Evolutionary conservation across 176 grass and related monocot genomes (phyloP).

Genomic region (Paspalum notatum): DNA sequence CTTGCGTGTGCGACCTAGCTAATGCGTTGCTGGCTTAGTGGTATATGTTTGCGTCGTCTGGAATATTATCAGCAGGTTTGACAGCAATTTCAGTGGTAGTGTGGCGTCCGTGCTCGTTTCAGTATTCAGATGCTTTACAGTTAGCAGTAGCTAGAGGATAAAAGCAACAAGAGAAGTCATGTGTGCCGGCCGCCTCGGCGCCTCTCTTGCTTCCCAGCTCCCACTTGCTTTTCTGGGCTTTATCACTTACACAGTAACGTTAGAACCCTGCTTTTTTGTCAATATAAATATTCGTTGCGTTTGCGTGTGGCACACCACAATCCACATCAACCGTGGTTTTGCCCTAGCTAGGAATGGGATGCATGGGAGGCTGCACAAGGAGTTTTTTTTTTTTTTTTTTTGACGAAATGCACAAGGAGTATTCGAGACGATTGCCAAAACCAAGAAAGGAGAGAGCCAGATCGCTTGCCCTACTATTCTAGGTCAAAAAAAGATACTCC

Average conservation of each 20-base stretch:
- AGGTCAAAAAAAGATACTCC: background rate
- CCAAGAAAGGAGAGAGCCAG: slow-evolving; percentile 20
- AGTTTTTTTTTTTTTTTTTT: too few species aligned
- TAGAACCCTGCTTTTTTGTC: background rate
- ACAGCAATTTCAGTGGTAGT: background rate
- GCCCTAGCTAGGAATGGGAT: too few species aligned
- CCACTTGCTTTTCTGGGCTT: slow-evolving; percentile 3
- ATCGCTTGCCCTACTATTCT: background rate
- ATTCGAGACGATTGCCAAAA: slow-evolving; percentile 41
- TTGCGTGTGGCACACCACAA: slow-evolving; percentile 21
- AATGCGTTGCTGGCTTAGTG: background rate
- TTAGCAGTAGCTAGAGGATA: slow-evolving; percentile 9
- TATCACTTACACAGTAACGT: slow-evolving; percentile 29
- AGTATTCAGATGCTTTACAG: slow-evolving; percentile 5
- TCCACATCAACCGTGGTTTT: background rate
- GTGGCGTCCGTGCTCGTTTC: background rate
- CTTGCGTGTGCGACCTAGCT: background rate
- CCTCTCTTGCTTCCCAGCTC: too few species aligned
- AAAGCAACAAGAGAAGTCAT: slow-evolving; percentile 35
- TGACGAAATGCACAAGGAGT: slow-evolving; percentile 1
- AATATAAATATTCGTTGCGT: slow-evolving; percentile 49
- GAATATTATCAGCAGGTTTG: background rate
- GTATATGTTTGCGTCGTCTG: background rate
- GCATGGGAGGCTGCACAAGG: too few species aligned
- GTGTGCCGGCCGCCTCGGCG: slow-evolving; percentile 3